phyloP scores from a whole-genome alignment of 1,284 basidiomycete species.

The Schizophyllum commune region DNA sequence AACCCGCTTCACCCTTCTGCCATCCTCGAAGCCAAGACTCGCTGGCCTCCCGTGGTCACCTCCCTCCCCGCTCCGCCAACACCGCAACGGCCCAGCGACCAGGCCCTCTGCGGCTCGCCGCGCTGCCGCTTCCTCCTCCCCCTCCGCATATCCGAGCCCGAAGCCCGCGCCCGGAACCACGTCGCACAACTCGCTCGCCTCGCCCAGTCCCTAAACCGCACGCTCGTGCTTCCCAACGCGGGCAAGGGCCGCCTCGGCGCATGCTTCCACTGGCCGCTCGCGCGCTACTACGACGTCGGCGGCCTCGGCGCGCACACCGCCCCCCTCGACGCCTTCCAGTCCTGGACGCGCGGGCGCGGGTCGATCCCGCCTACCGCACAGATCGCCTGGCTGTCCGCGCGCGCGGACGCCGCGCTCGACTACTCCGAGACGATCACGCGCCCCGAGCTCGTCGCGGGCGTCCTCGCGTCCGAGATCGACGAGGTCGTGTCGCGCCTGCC shows the following conservation, averaged over 20 bases:
- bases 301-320: constrained; percentile 17
- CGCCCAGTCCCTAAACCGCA: constrained; percentile 35
- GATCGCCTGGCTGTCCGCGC: constrained; percentile 11
- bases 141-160: constrained; percentile 37
- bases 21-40: neutral
- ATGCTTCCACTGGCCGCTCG: constrained; percentile 36
- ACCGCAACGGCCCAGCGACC: neutral
- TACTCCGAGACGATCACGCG: neutral
- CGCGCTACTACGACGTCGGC: constrained; percentile 35
- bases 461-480: neutral
- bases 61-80: constrained; percentile 6
- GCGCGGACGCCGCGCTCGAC: neutral
- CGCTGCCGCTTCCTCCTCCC: constrained; percentile 39
- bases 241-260: constrained; percentile 39
- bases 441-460: neutral
- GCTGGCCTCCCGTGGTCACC: constrained; percentile 1
- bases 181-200: constrained; percentile 35
- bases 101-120: constrained; percentile 6
- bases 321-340: constrained; percentile 27
- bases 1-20: constrained; percentile 17
- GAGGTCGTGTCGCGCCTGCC: neutral
- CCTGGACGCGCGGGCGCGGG: constrained; percentile 21
- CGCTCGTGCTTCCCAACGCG: constrained; percentile 45
- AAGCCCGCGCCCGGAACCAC: constrained; percentile 42
- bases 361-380: constrained; percentile 11